phyloP scores from a whole-genome alignment of 2,329 filamentous ascomycete genomes.

The Akanthomyces lecanii region DNA sequence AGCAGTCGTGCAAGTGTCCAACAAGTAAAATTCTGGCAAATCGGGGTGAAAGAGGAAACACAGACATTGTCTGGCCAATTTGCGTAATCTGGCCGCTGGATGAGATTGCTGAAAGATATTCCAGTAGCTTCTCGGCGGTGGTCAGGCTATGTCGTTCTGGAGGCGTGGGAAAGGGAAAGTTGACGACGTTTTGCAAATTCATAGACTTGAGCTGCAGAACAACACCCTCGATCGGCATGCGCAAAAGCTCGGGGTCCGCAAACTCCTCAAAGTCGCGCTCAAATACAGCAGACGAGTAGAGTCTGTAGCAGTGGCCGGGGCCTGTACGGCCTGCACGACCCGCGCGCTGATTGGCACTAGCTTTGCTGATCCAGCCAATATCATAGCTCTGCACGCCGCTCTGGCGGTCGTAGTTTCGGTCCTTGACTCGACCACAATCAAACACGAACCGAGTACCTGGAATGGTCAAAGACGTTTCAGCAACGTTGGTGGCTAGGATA shows the following conservation, averaged over 20 bases:
- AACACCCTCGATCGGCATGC: slow-evolving; percentile 88
- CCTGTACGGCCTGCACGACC: slow-evolving; percentile 94
- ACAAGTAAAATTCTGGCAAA: slow-evolving; percentile 91
- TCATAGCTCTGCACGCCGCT: slow-evolving; percentile 96
- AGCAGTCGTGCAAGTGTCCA: slow-evolving; percentile 74
- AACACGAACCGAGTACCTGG: slow-evolving; percentile 95
- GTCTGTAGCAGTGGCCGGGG: slow-evolving; percentile 88
- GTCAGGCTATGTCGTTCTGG: slow-evolving; percentile 72
- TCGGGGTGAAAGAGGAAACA: slow-evolving; percentile 85
- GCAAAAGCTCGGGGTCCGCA: slow-evolving; percentile 79
- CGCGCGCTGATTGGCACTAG: slow-evolving; percentile 84
- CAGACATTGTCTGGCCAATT: slow-evolving; percentile 74
- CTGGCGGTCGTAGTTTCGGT: slow-evolving; percentile 79
- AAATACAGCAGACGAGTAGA: slow-evolving; percentile 93
- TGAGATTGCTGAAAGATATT: slow-evolving; percentile 78
- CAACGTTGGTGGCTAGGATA: slow-evolving; percentile 91
- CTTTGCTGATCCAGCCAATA: slow-evolving; percentile 95
- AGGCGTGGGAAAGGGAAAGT: slow-evolving; percentile 93
- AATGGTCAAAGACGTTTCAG: slow-evolving; percentile 95
- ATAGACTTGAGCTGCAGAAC: slow-evolving; percentile 94
- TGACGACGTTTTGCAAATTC: slow-evolving; percentile 83
- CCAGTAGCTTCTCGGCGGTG: slow-evolving; percentile 80
- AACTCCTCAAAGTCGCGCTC: slow-evolving; percentile 86
- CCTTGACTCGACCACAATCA: slow-evolving; percentile 87
- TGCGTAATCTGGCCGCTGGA: slow-evolving; percentile 69